Evolutionary conservation across 2,329 filamentous ascomycete species (phyloP), one percentile per base, ranked within the genome.

Genomic region (Ophiocordyceps robertsii): DNA sequence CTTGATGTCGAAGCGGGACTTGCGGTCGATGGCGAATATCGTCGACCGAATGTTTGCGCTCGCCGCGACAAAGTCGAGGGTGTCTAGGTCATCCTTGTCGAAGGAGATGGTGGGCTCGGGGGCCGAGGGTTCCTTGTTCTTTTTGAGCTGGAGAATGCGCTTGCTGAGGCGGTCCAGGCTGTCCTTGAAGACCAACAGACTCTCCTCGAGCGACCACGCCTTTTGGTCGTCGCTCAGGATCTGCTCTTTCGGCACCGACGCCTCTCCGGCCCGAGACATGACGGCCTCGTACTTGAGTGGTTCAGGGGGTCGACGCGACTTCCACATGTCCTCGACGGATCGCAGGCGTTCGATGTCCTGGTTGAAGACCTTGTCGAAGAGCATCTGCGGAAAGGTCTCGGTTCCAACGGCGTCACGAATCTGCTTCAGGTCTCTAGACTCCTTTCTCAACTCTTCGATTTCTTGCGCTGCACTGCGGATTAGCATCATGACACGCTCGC

Each of bases 241-340:
- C 0, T 73, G 64, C 6, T 84, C 67, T 39, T 71, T 74, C 3
- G 63, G 54, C 13, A 71, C 68, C 9, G 76, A 61, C 1, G 63
- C 67, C 6, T 62, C 58, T 3, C 64, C 56, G 2, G 75, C 69
- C 41, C 78, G 68, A 17, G 69, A 56, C 38, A 75, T 62, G 2
- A 90, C 57, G 0, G 64, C 59, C 12, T 80, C 72, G 58, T 84
- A 94, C 33, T 82, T 70, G 12, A 96, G 69, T 8, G 85, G 66
- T 52, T 82, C 72, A 0, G 90, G 92, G 2, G 82, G 71, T 47
- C 77, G 76, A 50, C 88, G 76, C 4, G 77, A 80, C 62, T 88
- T 93, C 92, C 92, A 98, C 87, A 96, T 94, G 48, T 93, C 90
- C 56, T 92, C 82, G 76, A 95, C 93, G 13, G 82, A 84, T 35